These are phyloP conservation scores for Spinellus fusiger DNA, from an alignment of 192 early-diverging fungal genomes.

Conservation along the genomic window DNA sequence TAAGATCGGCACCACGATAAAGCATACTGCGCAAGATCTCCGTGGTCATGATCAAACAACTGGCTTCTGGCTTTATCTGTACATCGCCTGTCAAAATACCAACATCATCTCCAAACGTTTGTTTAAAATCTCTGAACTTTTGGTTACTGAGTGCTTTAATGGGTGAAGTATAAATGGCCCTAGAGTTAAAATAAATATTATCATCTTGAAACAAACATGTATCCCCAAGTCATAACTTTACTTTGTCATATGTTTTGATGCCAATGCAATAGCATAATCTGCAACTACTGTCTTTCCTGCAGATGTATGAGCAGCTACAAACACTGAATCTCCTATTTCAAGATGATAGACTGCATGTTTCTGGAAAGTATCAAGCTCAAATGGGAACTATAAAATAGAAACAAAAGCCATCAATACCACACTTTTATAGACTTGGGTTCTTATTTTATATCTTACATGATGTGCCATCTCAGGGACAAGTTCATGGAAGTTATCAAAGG, in stretches of 20 bases:
- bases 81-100: slow-evolving; percentile 98
- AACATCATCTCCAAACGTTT: slow-evolving; percentile 83
- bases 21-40: slow-evolving; percentile 98
- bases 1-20: slow-evolving; percentile 92
- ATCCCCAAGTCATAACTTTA: slow-evolving; percentile 1
- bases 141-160: slow-evolving; percentile 99
- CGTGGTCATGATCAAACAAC: slow-evolving; percentile 97
- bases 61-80: slow-evolving; percentile 94
- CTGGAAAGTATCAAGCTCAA: slow-evolving; percentile 96
- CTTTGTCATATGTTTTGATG: slow-evolving; percentile 90
- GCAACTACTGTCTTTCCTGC: slow-evolving; percentile 99
- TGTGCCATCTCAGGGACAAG: slow-evolving; percentile 87
- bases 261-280: slow-evolving; percentile 94
- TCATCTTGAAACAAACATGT: no score
- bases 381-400: slow-evolving; percentile 60
- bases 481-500: slow-evolving; percentile 85
- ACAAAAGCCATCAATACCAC: neutral
- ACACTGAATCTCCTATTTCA: slow-evolving; percentile 92
- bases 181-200: slow-evolving; percentile 19
- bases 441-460: slow-evolving; percentile 31
- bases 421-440: neutral
- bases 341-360: slow-evolving; percentile 95
- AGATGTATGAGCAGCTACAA: slow-evolving; percentile 97
- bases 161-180: slow-evolving; percentile 95
- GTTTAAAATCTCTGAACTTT: slow-evolving; percentile 94